These are phyloP conservation scores for Solanum corneliomulleri DNA, from an alignment of 257 asterid genomes.

Conservation along the genomic window DNA sequence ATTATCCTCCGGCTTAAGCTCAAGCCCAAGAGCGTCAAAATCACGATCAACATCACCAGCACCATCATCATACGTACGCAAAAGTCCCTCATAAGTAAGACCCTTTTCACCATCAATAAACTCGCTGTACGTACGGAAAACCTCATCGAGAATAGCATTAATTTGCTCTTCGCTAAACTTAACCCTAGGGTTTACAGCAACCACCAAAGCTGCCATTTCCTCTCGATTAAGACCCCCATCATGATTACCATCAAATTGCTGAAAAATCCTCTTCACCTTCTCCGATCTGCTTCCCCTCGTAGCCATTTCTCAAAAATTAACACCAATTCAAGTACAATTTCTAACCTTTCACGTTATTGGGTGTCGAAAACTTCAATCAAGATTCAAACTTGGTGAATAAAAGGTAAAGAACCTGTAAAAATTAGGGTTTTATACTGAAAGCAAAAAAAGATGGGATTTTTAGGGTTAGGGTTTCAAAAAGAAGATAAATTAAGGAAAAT, in stretches of 20 bases:
- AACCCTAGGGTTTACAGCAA: slow-evolving; percentile 85
- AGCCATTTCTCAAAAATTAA: slow-evolving; percentile 35
- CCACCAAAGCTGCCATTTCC: slow-evolving; percentile 89
- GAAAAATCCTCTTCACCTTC: slow-evolving; percentile 82
- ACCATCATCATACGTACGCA: slow-evolving; percentile 94
- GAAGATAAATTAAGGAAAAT: neutral
- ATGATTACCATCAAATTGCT: slow-evolving; percentile 60
- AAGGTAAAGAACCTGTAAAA: neutral
- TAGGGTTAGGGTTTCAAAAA: neutral
- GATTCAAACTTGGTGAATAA: neutral
- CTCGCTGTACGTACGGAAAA: slow-evolving; percentile 78
- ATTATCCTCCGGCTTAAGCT: slow-evolving; percentile 37
- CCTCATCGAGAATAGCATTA: slow-evolving; percentile 82
- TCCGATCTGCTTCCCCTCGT: slow-evolving; percentile 96
- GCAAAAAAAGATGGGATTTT: neutral
- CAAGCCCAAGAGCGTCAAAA: slow-evolving; percentile 92
- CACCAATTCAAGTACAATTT: slow-evolving; percentile 10
- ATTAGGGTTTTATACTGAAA: neutral
- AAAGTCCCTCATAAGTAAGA: slow-evolving; percentile 75
- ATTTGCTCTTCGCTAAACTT: slow-evolving; percentile 95
- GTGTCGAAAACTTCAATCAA: neutral
- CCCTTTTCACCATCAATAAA: slow-evolving; percentile 82
- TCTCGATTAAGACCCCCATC: slow-evolving; percentile 88
- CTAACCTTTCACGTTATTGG: neutral
- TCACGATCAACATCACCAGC: slow-evolving; percentile 99